Evolutionary conservation across 441 rosid species (phyloP).

Genomic region (Pelargonium myrrhifolium): DNA sequence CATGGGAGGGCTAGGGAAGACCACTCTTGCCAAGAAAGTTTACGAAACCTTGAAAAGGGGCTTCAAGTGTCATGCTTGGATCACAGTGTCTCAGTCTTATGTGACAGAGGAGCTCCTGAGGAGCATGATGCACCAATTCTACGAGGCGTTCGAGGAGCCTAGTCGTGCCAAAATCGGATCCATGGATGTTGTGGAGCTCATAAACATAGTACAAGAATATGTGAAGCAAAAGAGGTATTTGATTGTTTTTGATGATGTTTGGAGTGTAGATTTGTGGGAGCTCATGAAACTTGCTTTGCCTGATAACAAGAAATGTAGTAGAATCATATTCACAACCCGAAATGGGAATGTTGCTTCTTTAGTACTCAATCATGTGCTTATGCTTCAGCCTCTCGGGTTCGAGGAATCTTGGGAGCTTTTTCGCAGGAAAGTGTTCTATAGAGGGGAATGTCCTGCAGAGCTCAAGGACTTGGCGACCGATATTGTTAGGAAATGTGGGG

Average conservation of each 20-base stretch:
- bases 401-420: background rate
- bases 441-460: background rate
- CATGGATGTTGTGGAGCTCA: background rate
- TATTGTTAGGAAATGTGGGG: background rate
- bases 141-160: background rate
- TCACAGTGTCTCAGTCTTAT: too few relatives aligned
- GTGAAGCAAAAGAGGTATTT: background rate
- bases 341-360: background rate
- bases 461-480: background rate
- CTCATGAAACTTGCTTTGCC: conserved; percentile 1
- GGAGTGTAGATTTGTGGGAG: background rate
- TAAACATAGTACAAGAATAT: background rate
- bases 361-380: background rate
- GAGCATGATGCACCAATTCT: background rate
- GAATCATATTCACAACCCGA: background rate
- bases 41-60: background rate
- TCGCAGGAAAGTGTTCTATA: background rate
- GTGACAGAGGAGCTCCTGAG: conserved; percentile 1
- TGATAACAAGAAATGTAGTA: background rate
- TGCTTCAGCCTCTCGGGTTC: background rate
- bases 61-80: too few relatives aligned
- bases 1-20: conserved; percentile 22
- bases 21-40: conserved; percentile 14
- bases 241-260: background rate
- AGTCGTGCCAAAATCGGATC: background rate